Evolutionary conservation across 352 stramenopile genomes (phyloP).

Genomic region (Phytophthora pinifolia): DNA sequence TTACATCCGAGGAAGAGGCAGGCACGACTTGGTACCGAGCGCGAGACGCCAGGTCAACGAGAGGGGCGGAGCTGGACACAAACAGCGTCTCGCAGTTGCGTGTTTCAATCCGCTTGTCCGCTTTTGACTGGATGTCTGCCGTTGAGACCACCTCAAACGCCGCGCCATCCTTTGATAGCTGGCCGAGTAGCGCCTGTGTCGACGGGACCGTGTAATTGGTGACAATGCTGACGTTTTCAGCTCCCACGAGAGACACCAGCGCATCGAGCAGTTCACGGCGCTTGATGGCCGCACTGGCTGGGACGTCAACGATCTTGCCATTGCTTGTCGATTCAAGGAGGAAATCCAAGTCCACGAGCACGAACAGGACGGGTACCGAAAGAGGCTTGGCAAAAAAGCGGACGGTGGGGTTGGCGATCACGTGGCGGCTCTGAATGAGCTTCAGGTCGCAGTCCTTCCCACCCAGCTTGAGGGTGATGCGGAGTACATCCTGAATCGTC

Average conservation of each 20-base stretch:
- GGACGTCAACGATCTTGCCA: slow-evolving; percentile 17
- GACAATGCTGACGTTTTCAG: slow-evolving; percentile 27
- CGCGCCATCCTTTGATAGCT: slow-evolving; percentile 3
- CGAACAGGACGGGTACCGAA: slow-evolving; percentile 27
- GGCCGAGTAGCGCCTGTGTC: slow-evolving; percentile 17
- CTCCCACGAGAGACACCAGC: slow-evolving; percentile 20
- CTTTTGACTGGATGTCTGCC: slow-evolving; percentile 8
- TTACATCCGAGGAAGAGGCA: slow-evolving; percentile 11
- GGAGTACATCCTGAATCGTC: slow-evolving; percentile 81
- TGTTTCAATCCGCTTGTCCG: slow-evolving; percentile 15
- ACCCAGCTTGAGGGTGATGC: slow-evolving; percentile 60
- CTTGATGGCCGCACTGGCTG: slow-evolving; percentile 17
- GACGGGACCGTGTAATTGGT: slow-evolving; percentile 31
- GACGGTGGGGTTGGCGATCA: slow-evolving; percentile 62
- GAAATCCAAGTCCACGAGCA: slow-evolving; percentile 33
- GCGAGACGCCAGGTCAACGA: slow-evolving; percentile 21
- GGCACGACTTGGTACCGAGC: slow-evolving; percentile 26
- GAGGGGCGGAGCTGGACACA: slow-evolving; percentile 20
- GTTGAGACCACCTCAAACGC: slow-evolving; percentile 19
- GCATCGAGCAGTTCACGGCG: slow-evolving; percentile 19
- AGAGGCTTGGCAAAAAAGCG: slow-evolving; percentile 51
- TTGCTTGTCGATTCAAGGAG: slow-evolving; percentile 22
- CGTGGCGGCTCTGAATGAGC: slow-evolving; percentile 77
- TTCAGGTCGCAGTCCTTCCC: slow-evolving; percentile 79
- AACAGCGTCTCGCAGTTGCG: slow-evolving; percentile 35